Conservation (phyloP, 495 filamentous ascomycete genomes). For the Aspergillus asperescens region DNA sequence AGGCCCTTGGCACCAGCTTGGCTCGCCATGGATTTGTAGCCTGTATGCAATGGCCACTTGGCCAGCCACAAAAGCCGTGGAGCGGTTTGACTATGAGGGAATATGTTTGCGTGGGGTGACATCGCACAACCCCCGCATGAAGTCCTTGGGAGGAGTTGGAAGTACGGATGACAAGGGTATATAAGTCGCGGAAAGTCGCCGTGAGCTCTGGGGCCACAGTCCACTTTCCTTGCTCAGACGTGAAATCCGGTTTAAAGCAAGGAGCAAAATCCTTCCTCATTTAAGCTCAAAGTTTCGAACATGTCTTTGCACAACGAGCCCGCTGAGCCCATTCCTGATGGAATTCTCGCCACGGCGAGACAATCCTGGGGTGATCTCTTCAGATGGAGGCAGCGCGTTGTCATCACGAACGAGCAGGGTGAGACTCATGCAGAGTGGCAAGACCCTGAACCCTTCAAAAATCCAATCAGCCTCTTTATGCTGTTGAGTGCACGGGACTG, state of each 20-base stretch:
- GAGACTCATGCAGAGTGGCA: constrained; percentile 53
- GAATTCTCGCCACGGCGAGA: constrained; percentile 51
- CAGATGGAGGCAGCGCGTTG: constrained; percentile 61
- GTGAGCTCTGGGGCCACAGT: not conserved
- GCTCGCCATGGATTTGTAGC: constrained; percentile 16
- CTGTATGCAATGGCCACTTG: constrained; percentile 1
- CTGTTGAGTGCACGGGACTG: constrained; percentile 52
- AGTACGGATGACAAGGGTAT: not conserved
- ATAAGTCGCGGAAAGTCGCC: not conserved
- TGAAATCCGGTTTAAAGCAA: not conserved
- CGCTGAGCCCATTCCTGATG: constrained; percentile 56
- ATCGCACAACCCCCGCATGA: constrained; percentile 4
- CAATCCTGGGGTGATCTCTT: constrained; percentile 61
- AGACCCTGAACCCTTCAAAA: constrained; percentile 50
- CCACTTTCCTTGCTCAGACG: not conserved
- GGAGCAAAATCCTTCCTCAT: not conserved
- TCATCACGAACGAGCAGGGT: constrained; percentile 54
- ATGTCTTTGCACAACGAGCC: constrained; percentile 36
- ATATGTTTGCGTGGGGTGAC: constrained; percentile 3
- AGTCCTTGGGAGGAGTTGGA: not conserved
- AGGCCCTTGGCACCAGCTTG: constrained; percentile 21
- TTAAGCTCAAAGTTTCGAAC: not conserved
- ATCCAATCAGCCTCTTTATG: constrained; percentile 56
- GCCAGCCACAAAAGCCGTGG: not conserved
- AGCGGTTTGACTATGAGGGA: not conserved